Evolutionary conservation across 1,284 basidiomycete species (phyloP).

Genomic region (Ustilago curta): DNA sequence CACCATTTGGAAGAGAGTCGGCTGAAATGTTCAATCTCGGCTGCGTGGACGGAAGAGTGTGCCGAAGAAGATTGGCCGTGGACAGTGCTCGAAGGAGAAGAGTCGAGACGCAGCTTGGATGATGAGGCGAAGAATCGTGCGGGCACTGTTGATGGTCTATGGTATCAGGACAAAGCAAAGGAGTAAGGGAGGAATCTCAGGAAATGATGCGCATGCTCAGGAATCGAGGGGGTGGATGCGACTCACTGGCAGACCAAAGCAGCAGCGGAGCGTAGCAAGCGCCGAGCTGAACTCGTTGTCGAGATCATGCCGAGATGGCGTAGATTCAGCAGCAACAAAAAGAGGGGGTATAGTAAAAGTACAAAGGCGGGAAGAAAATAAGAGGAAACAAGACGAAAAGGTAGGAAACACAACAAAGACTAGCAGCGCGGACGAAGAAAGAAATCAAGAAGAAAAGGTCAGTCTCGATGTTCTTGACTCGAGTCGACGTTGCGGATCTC

Average conservation of each 20-base stretch:
- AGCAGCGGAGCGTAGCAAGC: slow-evolving; percentile 13
- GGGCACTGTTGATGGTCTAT: slow-evolving; percentile 1
- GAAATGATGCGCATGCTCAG: too few species aligned
- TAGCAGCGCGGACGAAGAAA: slow-evolving; percentile 8
- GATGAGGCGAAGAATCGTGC: slow-evolving; percentile 37
- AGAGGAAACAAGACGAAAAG: slow-evolving; percentile 7
- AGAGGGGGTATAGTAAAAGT: slow-evolving; percentile 29
- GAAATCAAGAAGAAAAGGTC: slow-evolving; percentile 6
- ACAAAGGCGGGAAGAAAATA: slow-evolving; percentile 15
- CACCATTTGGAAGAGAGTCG: slow-evolving; percentile 93
- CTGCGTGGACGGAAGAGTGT: slow-evolving; percentile 55
- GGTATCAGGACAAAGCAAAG: slow-evolving; percentile 7
- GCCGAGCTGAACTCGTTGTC: slow-evolving; percentile 11
- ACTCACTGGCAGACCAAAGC: slow-evolving; percentile 44
- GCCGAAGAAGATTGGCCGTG: neutral
- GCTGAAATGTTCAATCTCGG: slow-evolving; percentile 84
- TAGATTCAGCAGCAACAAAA: slow-evolving; percentile 6
- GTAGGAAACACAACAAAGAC: neutral
- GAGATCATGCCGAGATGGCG: slow-evolving; percentile 6
- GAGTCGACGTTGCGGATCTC: neutral
- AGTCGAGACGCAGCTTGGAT: slow-evolving; percentile 38
- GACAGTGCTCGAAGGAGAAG: neutral
- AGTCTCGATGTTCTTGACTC: slow-evolving; percentile 1
- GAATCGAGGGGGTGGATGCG: too few species aligned
- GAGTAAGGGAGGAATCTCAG: slow-evolving; percentile 27